Evolutionary conservation across 176 grass and related monocot genomes (phyloP).

Genomic region (Cenchrus purpureus): DNA sequence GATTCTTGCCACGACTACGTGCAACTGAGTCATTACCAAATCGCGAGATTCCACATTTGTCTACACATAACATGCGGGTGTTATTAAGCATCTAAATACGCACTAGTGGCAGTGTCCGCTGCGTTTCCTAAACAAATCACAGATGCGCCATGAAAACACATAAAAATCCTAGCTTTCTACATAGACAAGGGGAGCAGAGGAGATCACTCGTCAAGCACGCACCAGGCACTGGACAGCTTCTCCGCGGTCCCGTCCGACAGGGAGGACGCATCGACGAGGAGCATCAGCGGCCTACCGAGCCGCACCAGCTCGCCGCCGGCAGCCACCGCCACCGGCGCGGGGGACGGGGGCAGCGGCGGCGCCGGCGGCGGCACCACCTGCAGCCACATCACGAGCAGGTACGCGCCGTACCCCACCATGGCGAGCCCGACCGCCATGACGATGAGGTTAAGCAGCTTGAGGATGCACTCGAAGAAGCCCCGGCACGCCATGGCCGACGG

Average conservation of each 20-base stretch:
- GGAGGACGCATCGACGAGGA: conserved; percentile 44
- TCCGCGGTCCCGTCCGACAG: conserved; percentile 45
- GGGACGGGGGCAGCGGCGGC: conserved; percentile 10
- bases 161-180: conserved; percentile 18
- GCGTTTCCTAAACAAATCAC: conserved; percentile 7
- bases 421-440: conserved; percentile 66
- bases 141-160: conserved; percentile 15
- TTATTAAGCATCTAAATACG: neutral
- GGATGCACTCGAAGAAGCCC: conserved; percentile 68
- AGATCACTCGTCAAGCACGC: conserved; percentile 48
- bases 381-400: conserved; percentile 71
- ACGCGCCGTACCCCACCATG: conserved; percentile 76
- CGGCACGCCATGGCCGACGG: conserved; percentile 63
- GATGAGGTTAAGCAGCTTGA: conserved; percentile 81
- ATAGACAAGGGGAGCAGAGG: neutral
- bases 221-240: conserved; percentile 75
- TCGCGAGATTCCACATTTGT: conserved; percentile 11
- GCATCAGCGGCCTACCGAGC: conserved; percentile 56
- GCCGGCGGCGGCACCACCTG: conserved; percentile 54
- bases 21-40: conserved; percentile 7
- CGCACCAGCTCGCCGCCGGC: conserved; percentile 28
- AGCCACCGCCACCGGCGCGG: neutral
- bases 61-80: conserved; percentile 11
- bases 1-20: neutral
- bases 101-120: neutral